Evolutionary conservation across 2,329 filamentous ascomycete genomes (phyloP), one percentile per base, ranked within the genome.

Genomic region (Zymoseptoria brevis): DNA sequence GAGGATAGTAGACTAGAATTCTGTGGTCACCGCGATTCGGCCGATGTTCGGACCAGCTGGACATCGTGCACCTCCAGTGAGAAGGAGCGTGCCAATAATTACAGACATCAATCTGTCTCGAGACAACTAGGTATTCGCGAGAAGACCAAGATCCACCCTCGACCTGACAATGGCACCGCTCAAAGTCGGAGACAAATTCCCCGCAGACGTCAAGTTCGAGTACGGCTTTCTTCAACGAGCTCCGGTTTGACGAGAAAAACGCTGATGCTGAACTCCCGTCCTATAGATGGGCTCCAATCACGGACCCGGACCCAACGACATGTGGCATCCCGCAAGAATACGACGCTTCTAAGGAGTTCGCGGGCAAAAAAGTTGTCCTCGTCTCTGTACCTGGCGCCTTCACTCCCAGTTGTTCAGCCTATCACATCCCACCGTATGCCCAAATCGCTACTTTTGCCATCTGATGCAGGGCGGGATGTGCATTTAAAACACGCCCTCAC

Each of bases 181-280:
- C 76, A 86, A 92, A 75, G 82, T 83, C 73, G 92, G 92, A 72
- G 90, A 96, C 75, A 79, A 80, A 74, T 93, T 97, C 82, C 92
- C 92, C 67, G 79, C 85, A 68, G 87, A 83, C 68, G 87, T 96
- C 62, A 80, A 81, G 75, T 96, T 96, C 81, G 80, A 81, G 84
- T 87, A 76, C 4, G 57, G 30, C 4, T 6, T 53, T n/a, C 52
- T n/a, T 21, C 54, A 29, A 29, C 56, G 30, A 57, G 49, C 53
- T 48, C 35, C 30, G 22, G 6, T 26, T 52, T 54, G 24, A 56
- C 21, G 41, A 57, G 24, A 55, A 26, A 35, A 19, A 41, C 29
- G 19, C 22, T 29, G n/a, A 53, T 51, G 19, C 50, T 19, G 7
- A 24, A 30, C 35, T 3, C 22, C 21, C 21, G 21, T 21, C n/a